Percentiles rank a stretch among this genome's conserved stretches.
These are phyloP conservation scores for Vitrella brassicaformis DNA, from an alignment of 73 alveolate genomes.

Conservation along the genomic window DNA sequence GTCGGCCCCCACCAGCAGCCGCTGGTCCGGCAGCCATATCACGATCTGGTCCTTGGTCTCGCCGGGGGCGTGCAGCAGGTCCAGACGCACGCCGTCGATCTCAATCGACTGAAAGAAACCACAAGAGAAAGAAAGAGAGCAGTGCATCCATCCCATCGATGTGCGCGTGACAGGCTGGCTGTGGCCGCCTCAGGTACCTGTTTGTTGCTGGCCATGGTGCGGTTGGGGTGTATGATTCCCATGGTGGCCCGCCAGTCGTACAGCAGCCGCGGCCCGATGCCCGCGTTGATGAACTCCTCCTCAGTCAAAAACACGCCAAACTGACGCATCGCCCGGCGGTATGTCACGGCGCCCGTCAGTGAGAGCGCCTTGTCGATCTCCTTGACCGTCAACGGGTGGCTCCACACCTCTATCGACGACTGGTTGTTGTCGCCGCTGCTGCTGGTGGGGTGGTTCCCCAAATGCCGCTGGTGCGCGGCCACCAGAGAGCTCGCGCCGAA, in stretches of 20 bases:
- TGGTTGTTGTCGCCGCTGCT: too few relatives aligned
- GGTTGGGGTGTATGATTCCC: too few relatives aligned
- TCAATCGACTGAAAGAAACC: neutral
- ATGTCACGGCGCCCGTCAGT: neutral
- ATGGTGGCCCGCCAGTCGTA: too few relatives aligned
- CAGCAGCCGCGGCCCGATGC: neutral
- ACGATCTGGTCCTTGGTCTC: neutral
- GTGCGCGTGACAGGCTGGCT: neutral
- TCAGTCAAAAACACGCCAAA: neutral
- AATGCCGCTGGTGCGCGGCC: too few relatives aligned
- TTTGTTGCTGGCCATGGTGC: too few relatives aligned
- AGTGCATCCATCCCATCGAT: too few relatives aligned
- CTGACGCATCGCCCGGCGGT: neutral
- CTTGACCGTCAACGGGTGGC: too few relatives aligned
- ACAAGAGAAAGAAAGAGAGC: too few relatives aligned
- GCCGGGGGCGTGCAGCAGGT: neutral
- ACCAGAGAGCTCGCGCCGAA: too few relatives aligned
- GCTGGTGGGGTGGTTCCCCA: too few relatives aligned
- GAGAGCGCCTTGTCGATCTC: too few relatives aligned
- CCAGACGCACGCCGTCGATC: neutral
- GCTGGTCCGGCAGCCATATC: neutral
- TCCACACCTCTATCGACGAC: too few relatives aligned
- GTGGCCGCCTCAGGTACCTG: neutral
- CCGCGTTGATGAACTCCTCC: neutral
- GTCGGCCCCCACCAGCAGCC: neutral